Evolutionary conservation across 345 rosid genomes (phyloP).

Genomic region (Camelina sativa): DNA sequence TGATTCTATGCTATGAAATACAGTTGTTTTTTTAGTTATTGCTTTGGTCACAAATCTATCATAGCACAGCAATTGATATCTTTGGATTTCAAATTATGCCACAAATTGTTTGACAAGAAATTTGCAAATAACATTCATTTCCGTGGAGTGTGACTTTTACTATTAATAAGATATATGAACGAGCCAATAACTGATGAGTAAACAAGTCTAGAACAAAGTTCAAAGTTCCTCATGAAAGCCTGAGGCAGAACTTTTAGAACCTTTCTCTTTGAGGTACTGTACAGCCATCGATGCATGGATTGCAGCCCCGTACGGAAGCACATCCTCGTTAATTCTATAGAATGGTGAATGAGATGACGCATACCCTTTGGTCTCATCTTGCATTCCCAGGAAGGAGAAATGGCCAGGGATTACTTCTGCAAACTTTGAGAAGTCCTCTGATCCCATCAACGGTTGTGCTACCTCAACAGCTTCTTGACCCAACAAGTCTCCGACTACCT

Average conservation of each 20-base stretch:
- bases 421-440: conserved; percentile 78
- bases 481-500: conserved; percentile 56
- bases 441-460: conserved; percentile 52
- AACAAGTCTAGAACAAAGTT: neutral
- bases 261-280: conserved; percentile 53
- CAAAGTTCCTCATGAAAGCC: conserved; percentile 57
- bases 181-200: neutral
- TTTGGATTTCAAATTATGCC: neutral
- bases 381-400: conserved; percentile 65
- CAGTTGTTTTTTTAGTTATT: neutral
- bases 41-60: neutral
- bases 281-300: conserved; percentile 64
- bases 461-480: conserved; percentile 48
- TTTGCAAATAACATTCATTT: neutral
- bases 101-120: neutral
- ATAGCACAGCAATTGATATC: neutral
- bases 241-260: conserved; percentile 21
- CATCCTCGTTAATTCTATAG: conserved; percentile 63
- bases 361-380: conserved; percentile 52
- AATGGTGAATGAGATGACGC: conserved; percentile 53
- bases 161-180: neutral
- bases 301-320: conserved; percentile 73
- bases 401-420: conserved; percentile 68
- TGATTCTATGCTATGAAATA: conserved; percentile 20
- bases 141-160: neutral